Conservation (phyloP, 345 rosid species). For the Eucalyptus polybractea region DNA sequence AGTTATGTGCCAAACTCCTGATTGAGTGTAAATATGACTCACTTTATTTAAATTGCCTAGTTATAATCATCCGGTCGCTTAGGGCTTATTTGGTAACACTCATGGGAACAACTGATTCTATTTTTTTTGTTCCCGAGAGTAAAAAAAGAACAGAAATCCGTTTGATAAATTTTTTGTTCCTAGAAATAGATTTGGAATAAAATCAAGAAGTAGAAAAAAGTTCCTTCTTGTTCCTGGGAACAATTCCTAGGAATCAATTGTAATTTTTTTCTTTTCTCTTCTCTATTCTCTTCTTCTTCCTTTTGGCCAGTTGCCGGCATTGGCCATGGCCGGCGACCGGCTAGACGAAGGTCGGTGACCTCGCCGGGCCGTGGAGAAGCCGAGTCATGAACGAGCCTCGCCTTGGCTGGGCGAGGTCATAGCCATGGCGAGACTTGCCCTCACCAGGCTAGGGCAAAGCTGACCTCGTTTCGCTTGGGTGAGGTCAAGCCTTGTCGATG, state of each 20-base stretch:
- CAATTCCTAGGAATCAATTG: too few relatives aligned
- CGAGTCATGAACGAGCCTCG: fast-evolving
- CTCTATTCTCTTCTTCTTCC: too few relatives aligned
- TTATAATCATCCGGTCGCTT: background rate
- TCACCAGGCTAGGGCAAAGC: too few relatives aligned
- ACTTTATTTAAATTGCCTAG: background rate
- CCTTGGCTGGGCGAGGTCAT: too few relatives aligned
- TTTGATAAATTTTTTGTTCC: too few relatives aligned
- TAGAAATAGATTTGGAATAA: too few relatives aligned
- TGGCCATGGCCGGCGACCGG: fast-evolving
- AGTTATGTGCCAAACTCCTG: background rate
- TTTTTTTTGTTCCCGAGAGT: too few relatives aligned
- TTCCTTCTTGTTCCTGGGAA: fast-evolving
- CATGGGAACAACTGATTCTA: fast-evolving
- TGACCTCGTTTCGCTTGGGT: too few relatives aligned
- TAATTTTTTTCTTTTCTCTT: too few relatives aligned
- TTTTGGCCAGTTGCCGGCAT: fast-evolving
- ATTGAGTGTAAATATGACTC: background rate
- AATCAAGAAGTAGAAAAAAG: too few relatives aligned
- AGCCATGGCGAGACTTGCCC: fast-evolving
- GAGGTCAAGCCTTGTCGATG: fast-evolving
- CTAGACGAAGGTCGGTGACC: fast-evolving
- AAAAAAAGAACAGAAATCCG: fast-evolving
- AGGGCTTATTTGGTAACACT: too few relatives aligned
- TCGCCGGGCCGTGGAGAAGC: fast-evolving